Evolutionary conservation across 768 basidiomycete genomes (phyloP).

Genomic region (Amanita fuliginea): DNA sequence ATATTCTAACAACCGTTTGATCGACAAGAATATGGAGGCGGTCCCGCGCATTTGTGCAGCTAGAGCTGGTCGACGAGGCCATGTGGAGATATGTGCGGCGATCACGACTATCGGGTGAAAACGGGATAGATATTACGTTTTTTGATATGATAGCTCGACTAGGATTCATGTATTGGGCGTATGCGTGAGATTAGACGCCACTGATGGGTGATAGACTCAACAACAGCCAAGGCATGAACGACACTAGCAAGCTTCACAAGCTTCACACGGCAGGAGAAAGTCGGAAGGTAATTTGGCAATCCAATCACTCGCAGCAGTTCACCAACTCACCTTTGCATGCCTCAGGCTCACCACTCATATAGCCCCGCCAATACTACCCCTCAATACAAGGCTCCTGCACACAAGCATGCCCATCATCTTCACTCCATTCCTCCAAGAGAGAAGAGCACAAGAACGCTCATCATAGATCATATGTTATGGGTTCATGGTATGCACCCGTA

Average conservation of each 20-base stretch:
- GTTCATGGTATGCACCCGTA: constrained; percentile 39
- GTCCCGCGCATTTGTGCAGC: too few species aligned
- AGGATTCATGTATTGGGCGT: background rate
- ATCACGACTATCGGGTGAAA: background rate
- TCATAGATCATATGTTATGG: constrained; percentile 84
- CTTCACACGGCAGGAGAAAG: constrained; percentile 4
- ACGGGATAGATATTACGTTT: background rate
- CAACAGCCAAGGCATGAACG: too few species aligned
- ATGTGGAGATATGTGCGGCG: too few species aligned
- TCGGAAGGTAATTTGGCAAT: background rate
- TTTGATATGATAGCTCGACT: background rate
- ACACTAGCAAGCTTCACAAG: background rate
- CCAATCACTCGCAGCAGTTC: constrained; percentile 1
- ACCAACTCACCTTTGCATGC: background rate
- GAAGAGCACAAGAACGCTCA: constrained; percentile 81
- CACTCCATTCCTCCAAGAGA: constrained; percentile 81
- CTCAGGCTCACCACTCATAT: background rate
- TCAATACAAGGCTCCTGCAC: constrained; percentile 29
- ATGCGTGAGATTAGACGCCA: background rate
- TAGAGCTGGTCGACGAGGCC: too few species aligned
- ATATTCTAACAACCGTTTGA: too few species aligned
- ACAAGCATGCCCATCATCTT: constrained; percentile 81
- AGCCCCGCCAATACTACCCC: constrained; percentile 2
- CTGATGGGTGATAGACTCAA: background rate
- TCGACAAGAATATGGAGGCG: too few species aligned